phyloP scores from a whole-genome alignment of 345 rosid species.

The Rhodamnia rubescens region DNA sequence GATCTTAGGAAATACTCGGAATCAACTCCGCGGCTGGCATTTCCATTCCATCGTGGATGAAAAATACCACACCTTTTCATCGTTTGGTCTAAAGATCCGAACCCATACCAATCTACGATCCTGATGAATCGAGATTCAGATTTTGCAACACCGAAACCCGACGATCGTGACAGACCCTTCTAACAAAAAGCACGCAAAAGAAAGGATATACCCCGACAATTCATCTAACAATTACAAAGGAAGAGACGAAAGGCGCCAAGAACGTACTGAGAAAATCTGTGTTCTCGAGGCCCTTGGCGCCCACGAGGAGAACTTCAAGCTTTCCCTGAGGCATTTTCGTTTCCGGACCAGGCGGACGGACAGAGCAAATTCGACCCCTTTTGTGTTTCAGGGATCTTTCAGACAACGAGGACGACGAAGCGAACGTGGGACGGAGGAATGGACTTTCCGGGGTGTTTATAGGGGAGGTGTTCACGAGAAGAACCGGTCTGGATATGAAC shows the following conservation, averaged over 20 bases:
- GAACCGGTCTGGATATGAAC: not conserved
- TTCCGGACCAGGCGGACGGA: not conserved
- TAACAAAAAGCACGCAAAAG: not conserved
- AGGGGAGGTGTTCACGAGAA: not conserved
- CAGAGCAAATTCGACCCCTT: not conserved
- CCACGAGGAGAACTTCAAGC: slow-evolving; percentile 36
- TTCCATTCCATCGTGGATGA: not conserved
- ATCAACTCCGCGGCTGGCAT: not conserved
- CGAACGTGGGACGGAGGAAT: not conserved
- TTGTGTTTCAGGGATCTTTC: not conserved
- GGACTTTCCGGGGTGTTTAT: not conserved
- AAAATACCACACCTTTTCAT: not conserved
- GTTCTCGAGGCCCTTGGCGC: slow-evolving; percentile 31
- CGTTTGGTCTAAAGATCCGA: not conserved
- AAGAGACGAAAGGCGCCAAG: not conserved
- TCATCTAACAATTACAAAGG: not conserved
- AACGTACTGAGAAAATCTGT: slow-evolving; percentile 43
- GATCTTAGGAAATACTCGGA: not conserved
- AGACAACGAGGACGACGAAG: not conserved
- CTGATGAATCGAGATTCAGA: not conserved
- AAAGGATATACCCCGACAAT: not conserved
- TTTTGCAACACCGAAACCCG: not conserved
- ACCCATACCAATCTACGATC: not conserved
- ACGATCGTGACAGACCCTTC: not conserved
- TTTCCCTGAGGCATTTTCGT: slow-evolving; percentile 24